Base-by-base conservation (phyloP, 1,284 basidiomycete species). In the Microbotryomycetes sp. region DNA sequence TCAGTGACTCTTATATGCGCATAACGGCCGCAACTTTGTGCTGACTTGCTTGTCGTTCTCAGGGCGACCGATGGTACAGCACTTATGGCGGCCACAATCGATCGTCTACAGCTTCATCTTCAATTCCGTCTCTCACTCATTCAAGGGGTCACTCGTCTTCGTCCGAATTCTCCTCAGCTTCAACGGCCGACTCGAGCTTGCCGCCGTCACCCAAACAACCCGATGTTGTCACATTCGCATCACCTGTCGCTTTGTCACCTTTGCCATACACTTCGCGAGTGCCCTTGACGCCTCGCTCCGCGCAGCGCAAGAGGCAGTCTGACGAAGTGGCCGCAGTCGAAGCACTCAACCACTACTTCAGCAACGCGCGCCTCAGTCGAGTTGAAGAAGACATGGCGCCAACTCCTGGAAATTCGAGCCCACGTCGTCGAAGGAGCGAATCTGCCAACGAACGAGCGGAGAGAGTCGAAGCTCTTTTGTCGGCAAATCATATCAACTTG, bases 281-380 rank as follows among this genome's bases (percentile, higher is more conserved):
- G 3, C 59, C 64, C 4, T 50, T 62, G 28, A 66, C 66, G 1
- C 64, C 66, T 6, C 58, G 63, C 0, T 54, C 66, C 0, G 54
- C 61, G 1, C 56, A 66, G 9, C 58, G 56, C 15, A 52, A 54
- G 14, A 54, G 62, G 7, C 49, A 56, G 32, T 53, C 52, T 3
- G 61, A 65, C 42, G 64, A 68, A 49, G 45, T 46, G 0, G 60
- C 58, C 3, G 64, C 53, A 3, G 42, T 66, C 32, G 64, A 66
- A 6, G 67, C 64, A 3, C 36, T 64, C 26, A 62, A 68, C 32
- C 58, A 64, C 31, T 64, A 66, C 60, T 64, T 68, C 36, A 36
- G 14, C 15, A 55, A 56, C 3, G 56, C 58, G 15, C 60, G 64
- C 6, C 60, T 68, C 22, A 62, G 59, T 48, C 59, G 58, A 47